These are phyloP conservation scores for Fistulifera pelliculosa DNA, from an alignment of 108 stramenopile species.

Conservation along the genomic window DNA sequence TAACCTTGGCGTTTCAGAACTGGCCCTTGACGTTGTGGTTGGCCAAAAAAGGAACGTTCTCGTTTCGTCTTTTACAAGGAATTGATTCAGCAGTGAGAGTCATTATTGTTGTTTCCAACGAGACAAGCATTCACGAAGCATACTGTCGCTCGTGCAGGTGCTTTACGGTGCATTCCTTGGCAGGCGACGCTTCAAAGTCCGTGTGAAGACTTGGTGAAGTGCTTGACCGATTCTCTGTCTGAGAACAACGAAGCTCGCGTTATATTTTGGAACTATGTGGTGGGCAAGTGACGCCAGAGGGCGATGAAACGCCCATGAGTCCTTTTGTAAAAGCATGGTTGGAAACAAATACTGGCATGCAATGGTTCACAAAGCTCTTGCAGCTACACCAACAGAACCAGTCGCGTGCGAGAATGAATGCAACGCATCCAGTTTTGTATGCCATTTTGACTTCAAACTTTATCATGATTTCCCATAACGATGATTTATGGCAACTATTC, in stretches of 20 bases:
- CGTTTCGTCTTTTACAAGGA: not conserved
- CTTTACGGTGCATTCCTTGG: not conserved
- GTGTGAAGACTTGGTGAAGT: not conserved
- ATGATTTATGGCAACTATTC: not conserved
- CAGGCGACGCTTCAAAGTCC: not conserved
- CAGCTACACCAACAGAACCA: not conserved
- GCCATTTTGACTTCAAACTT: slow-evolving; percentile 2
- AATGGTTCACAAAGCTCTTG: not conserved
- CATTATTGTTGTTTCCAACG: not conserved
- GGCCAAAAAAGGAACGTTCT: not conserved
- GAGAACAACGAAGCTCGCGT: not conserved
- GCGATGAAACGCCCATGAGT: not conserved
- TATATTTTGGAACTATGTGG: not conserved
- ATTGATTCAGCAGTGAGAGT: not conserved
- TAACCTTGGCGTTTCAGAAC: not conserved
- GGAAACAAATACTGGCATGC: not conserved
- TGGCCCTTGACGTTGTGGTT: not conserved
- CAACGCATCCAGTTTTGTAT: not conserved
- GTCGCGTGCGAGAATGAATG: not conserved
- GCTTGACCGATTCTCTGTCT: not conserved
- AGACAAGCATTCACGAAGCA: too few relatives aligned
- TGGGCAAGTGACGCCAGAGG: not conserved
- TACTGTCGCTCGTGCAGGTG: not conserved
- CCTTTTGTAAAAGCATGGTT: not conserved
- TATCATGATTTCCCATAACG: not conserved